phyloP scores from a whole-genome alignment of 768 basidiomycete genomes.

The Rhodosporidiobolus odoratus region DNA sequence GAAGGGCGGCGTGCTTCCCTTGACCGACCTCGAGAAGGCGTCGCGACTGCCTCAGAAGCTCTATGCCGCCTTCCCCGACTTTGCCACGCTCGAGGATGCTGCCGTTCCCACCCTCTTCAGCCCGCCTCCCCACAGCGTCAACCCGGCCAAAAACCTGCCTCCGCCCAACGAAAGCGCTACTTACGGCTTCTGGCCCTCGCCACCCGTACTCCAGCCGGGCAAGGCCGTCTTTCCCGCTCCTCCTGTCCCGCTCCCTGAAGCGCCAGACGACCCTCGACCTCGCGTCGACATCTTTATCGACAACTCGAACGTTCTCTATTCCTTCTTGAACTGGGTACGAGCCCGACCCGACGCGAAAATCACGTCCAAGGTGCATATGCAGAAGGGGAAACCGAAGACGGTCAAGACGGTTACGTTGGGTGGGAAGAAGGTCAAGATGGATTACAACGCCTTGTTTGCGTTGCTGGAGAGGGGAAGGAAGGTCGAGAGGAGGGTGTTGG shows the following conservation, averaged over 20 bases:
- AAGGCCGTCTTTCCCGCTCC: conserved; percentile 35
- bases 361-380: background rate
- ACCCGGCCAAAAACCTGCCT: conserved; percentile 9
- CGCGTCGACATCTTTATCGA: conserved; percentile 37
- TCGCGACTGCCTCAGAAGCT: conserved; percentile 49
- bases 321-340: conserved; percentile 39
- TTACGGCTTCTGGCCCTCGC: conserved; percentile 35
- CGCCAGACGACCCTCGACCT: conserved; percentile 15
- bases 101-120: background rate
- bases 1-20: conserved; percentile 17
- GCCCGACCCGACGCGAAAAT: conserved; percentile 30
- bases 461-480: conserved; percentile 76
- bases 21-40: conserved; percentile 15
- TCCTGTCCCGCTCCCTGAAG: background rate
- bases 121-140: conserved; percentile 9
- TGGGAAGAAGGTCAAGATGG: conserved; percentile 53
- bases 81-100: conserved; percentile 50
- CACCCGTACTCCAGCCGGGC: conserved; percentile 19
- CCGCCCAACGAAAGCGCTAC: conserved; percentile 22
- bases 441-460: conserved; percentile 69
- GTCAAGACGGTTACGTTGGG: conserved; percentile 24
- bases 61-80: conserved; percentile 56
- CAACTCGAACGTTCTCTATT: conserved; percentile 38
- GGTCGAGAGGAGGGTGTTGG: conserved; percentile 67
- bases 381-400: background rate